Evolutionary conservation across 169 alveolate genomes (phyloP), one percentile per base, ranked within the genome.

Genomic region (Eimeria praecox): DNA sequence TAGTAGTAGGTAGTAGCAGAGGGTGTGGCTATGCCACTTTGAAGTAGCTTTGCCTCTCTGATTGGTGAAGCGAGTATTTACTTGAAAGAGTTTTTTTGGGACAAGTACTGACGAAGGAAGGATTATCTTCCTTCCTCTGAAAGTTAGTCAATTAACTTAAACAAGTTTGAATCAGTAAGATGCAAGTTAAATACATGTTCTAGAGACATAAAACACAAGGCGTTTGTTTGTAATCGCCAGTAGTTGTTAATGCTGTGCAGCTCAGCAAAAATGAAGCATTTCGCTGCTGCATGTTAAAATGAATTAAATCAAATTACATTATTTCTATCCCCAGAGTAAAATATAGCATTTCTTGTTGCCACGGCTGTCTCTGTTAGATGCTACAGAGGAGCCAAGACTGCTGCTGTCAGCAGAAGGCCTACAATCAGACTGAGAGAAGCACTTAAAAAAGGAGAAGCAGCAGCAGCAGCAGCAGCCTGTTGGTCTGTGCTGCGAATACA

Each of bases 401-500:
- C 75, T 8, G 75, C 75, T 8, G 75, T 40, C 35, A 64, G 16
- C 40, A 6, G 18, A 6, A 64, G 75, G 0, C 75, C 75, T 64
- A 64, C 40, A 40, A 1, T 9, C 40, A 22, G 5, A 2, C 75
- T 64, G 75, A 64, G 40, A n/a, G 38, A 6, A 4, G n/a, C 2
- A 16, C 40, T 27, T 10, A n/a, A 22, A 27, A 6, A 18, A 24
- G 85, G 56, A 35, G 54, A n/a, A 73, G 54, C n/a, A 73, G 83
- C 80, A 44, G 69, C 66, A 14, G 80, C 38, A n/a, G 12, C 56
- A 16, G n/a, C n/a, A n/a, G n/a, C n/a, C n/a, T n/a, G n/a, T n/a
- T n/a, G n/a, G n/a, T 40, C 94, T 40, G 22, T 30, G 66, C 54
- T 30, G 66, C 30, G 64, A 35, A 44, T 24, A 44, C 95, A 92